Base-by-base conservation (phyloP, 108 stramenopile species). In the Skeletonema menzelii region DNA sequence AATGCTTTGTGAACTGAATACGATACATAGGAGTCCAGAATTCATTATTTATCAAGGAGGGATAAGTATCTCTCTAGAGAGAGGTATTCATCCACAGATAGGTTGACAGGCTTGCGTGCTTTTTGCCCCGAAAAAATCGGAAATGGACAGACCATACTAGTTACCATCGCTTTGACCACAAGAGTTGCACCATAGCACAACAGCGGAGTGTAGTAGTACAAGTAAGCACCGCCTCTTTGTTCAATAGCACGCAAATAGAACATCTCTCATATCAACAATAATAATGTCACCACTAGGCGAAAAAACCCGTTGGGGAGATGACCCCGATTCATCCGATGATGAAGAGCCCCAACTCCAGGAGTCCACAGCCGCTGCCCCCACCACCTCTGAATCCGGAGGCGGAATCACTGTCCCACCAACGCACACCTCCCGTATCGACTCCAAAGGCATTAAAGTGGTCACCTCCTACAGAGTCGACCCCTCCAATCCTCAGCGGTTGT, bases 371-470 rank as follows among this genome's bases (percentile, higher is more conserved):
- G 69, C 22, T 27, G 20, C 75, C 46, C 28, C 69, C 61, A 11
- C 69, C 14, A 28, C 62, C 64, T 53, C 49, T 53, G 49, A 53
- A 53, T 22, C 49, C 8, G 49, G 49, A 53, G 63, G 15, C 22
- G 74, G 70, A 38, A 34, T 89, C 35, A 80, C 79, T 38, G 86
- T 95, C 56, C 94, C 94, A 14, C 91, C 91, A 56, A 93, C 94
- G 22, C 90, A 93, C 73, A 89, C 87, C 57, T 88, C 90, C 56
- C 87, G 88, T 47, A 68, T 91, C 64, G 90, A 95, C 65, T 61
- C 69, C 61, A 91, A 93, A 78, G 94, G 94, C 22, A 92, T 95
- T 59, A 91, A 95, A 74, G 85, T 93, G 58, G 82, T 91, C 20
- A 95, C 94, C 27, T 84, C 88, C 40, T 95, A 93, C 70, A 84